Base-by-base conservation (phyloP, 2,329 filamentous ascomycete genomes). In the Pseudogymnoascus sp. region DNA sequence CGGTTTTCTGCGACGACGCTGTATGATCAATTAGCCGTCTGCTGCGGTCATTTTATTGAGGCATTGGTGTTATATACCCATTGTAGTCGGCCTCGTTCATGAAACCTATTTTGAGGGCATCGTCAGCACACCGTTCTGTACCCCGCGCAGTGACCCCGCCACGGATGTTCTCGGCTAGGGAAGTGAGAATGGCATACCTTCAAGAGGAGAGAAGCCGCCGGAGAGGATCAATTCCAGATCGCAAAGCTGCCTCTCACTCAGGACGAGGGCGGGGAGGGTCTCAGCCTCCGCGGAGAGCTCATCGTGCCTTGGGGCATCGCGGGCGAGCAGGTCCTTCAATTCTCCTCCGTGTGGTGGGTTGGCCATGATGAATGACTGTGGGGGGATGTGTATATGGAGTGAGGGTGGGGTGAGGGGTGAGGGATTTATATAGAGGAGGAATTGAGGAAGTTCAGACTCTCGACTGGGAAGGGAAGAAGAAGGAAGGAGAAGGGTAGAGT, bases 81-180 rank as follows among this genome's bases (percentile, higher is more conserved):
- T 96, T 89, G 83, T 96, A 99, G 79, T 99, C 95, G 79, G 91
- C 89, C 83, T 99, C 87, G 77, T 86, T 96, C 89, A 99, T 89
- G 82, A 99, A 99, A 73, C 93, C 91, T 96, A 72, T 62, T 64
- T 63, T 22, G 64, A 33, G 53, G 16, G 10, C 3, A 31, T 62
- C 7, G 61, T 61, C n/a, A 61, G 59, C 6, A 11, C 6, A 12
- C 11, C n/a, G 14, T 26, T 12, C 37, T 11, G 31, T 61, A 40
- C 38, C 33, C 35, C 59, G 38, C 59, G 33, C 3, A 28, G 43
- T 14, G 14, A 62, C 24, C 38, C 43, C 40, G 31, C 38, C 40
- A 62, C 43, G 31, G 61, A 53, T n/a, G 22, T 33, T 56, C 40
- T 62, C 22, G 50, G 31, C 26, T 22, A 33, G 28, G 16, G 28